Evolutionary conservation across 371 early-diverging fungal genomes (phyloP).

Genomic region (Mucor saturninus): DNA sequence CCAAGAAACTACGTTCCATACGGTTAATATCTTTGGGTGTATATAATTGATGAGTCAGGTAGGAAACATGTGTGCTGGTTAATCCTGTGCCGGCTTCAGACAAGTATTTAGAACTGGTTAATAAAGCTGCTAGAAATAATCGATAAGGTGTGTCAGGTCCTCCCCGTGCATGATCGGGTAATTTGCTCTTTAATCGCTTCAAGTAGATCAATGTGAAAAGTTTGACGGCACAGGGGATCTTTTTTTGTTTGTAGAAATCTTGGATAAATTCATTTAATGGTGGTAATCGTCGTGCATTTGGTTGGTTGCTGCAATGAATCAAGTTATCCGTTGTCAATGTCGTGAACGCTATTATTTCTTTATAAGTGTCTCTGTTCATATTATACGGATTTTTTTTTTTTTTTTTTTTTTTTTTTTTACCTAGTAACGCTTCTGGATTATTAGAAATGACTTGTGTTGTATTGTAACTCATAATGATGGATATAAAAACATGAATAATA

Average conservation of each 20-base stretch:
- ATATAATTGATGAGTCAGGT: slow-evolving; percentile 59
- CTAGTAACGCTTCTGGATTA: slow-evolving; percentile 24
- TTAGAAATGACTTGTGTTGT: slow-evolving; percentile 23
- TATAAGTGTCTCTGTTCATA: not conserved
- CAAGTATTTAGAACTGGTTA: slow-evolving; percentile 59
- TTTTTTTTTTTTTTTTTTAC: slow-evolving; percentile 11
- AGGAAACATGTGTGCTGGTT: slow-evolving; percentile 38
- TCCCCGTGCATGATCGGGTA: slow-evolving; percentile 61
- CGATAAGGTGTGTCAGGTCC: slow-evolving; percentile 69
- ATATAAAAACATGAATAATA: slow-evolving; percentile 5
- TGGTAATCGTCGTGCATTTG: slow-evolving; percentile 13
- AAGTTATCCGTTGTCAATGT: slow-evolving; percentile 17
- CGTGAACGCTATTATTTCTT: slow-evolving; percentile 23
- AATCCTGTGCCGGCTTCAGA: slow-evolving; percentile 32
- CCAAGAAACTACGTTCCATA: slow-evolving; percentile 70
- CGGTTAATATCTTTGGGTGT: slow-evolving; percentile 58
- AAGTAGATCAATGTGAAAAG: slow-evolving; percentile 62
- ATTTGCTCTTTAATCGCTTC: slow-evolving; percentile 57
- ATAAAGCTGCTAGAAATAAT: slow-evolving; percentile 65
- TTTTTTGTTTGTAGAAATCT: slow-evolving; percentile 8
- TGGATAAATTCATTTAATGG: slow-evolving; percentile 20
- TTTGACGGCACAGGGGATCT: slow-evolving; percentile 21
- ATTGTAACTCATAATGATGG: slow-evolving; percentile 3
- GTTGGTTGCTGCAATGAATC: slow-evolving; percentile 15
- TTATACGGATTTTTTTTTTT: not conserved